These are phyloP conservation scores for Pichia gijzeniarum DNA, from an alignment of 805 yeast species.

Conservation along the genomic window DNA sequence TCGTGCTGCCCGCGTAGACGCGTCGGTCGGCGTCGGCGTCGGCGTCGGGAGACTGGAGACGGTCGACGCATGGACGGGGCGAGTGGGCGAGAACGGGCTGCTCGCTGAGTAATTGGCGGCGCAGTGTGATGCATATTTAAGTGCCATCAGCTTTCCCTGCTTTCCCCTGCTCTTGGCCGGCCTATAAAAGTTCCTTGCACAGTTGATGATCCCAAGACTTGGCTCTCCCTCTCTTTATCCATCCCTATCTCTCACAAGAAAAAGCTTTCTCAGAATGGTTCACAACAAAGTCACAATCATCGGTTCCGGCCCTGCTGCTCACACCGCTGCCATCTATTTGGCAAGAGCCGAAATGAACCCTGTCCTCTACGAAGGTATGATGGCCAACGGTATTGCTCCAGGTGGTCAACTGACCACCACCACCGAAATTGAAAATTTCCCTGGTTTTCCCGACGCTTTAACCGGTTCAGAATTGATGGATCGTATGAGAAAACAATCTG, in stretches of 20 bases:
- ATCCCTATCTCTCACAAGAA: too few species aligned
- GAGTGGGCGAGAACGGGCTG: too few species aligned
- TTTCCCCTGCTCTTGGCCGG: not conserved
- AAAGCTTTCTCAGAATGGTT: conserved; percentile 45
- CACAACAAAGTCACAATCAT: conserved; percentile 81
- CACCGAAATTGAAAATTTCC: conserved; percentile 97
- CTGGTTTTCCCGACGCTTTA: conserved; percentile 95
- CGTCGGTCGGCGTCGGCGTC: not conserved
- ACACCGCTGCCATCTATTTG: conserved; percentile 96
- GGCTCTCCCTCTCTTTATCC: not conserved
- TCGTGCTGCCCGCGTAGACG: too few species aligned
- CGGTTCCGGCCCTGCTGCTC: conserved; percentile 99
- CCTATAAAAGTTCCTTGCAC: too few species aligned
- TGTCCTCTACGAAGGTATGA: conserved; percentile 88
- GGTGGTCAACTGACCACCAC: conserved; percentile 99
- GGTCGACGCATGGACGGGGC: too few species aligned
- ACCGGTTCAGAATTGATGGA: conserved; percentile 89
- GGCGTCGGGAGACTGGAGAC: not conserved
- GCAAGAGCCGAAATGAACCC: conserved; percentile 97
- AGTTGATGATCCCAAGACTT: too few species aligned
- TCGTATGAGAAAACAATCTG: conserved; percentile 84
- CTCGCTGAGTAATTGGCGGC: not conserved
- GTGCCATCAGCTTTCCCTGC: not conserved
- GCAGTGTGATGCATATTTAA: not conserved
- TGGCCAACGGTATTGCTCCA: conserved; percentile 97